Percentiles rank a stretch among this genome's conserved stretches.
These are phyloP conservation scores for Magnusiomyces tetraspermus DNA, from an alignment of 1,139 yeast genomes.

Conservation along the genomic window DNA sequence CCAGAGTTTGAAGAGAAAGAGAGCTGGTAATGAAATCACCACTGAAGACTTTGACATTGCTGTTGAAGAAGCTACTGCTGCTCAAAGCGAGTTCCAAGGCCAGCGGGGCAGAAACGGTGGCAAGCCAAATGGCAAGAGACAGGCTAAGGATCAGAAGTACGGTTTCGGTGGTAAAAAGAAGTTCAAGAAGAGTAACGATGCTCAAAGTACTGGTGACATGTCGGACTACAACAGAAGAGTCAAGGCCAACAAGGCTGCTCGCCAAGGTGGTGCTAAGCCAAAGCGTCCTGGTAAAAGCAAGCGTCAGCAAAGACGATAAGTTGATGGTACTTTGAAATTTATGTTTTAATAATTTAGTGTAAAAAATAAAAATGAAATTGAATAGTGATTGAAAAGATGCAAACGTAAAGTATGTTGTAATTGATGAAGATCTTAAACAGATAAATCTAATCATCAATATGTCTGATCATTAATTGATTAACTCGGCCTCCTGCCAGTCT, in stretches of 20 bases:
- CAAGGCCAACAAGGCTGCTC: conserved; percentile 30
- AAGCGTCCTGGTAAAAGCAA: conserved; percentile 72
- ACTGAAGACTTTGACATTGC: conserved; percentile 51
- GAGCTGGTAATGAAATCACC: conserved; percentile 65
- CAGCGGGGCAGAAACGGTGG: conserved; percentile 30
- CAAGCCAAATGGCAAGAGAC: conserved; percentile 53
- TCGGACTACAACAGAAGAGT: conserved; percentile 52
- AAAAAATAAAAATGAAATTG: background rate
- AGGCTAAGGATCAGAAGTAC: conserved; percentile 60
- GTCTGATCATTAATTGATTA: no score
- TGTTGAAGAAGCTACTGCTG: conserved; percentile 77
- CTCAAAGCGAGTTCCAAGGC: conserved; percentile 33
- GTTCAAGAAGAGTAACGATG: conserved; percentile 62
- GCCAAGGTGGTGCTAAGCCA: conserved; percentile 11
- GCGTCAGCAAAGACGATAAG: conserved; percentile 31
- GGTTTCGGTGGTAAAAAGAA: conserved; percentile 74
- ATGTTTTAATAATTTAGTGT: background rate
- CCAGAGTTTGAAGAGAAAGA: conserved; percentile 78
- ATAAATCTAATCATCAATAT: no score
- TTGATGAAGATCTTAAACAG: no score
- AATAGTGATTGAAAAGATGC: no score
- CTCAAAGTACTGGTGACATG: conserved; percentile 62
- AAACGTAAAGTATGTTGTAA: no score
- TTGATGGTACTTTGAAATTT: background rate
- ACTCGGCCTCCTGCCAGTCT: no score